Percentiles rank a stretch among this genome's conserved stretches.
These are phyloP conservation scores for Coniochaeta prunicola DNA, from an alignment of 2,329 filamentous ascomycete species.

Conservation along the genomic window DNA sequence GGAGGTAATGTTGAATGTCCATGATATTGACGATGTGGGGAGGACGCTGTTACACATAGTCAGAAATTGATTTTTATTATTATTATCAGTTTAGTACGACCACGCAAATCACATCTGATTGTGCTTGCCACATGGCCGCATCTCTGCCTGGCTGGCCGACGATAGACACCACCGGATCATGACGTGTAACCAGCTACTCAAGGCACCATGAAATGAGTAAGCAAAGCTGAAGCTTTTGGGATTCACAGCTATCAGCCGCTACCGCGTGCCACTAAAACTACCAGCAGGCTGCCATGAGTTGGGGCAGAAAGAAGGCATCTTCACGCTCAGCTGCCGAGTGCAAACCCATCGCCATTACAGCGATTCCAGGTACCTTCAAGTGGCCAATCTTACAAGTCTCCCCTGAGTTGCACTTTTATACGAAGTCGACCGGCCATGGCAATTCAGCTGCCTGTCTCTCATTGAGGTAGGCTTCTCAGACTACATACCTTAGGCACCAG, in stretches of 20 bases:
- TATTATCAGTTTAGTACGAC: too few species aligned
- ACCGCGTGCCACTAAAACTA: background rate
- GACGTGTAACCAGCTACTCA: background rate
- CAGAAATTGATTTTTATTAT: too few species aligned
- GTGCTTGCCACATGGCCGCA: too few species aligned
- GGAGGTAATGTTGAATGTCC: too few species aligned
- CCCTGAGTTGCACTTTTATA: background rate
- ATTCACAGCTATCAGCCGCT: background rate
- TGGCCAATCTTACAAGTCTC: background rate
- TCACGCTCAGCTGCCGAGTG: too few species aligned
- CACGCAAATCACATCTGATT: too few species aligned
- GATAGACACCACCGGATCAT: too few species aligned
- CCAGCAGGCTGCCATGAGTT: background rate
- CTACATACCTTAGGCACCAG: background rate
- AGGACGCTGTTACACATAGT: too few species aligned
- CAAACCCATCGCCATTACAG: too few species aligned
- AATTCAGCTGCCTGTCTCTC: background rate
- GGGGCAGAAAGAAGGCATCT: too few species aligned
- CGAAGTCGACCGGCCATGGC: background rate
- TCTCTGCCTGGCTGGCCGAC: too few species aligned
- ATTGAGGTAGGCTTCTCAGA: background rate
- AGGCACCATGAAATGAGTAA: background rate
- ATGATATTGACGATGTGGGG: too few species aligned
- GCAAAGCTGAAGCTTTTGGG: background rate
- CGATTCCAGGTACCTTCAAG: background rate